Base-by-base conservation (phyloP, 805 yeast genomes). In the Metahyphopichia silvanorum region DNA sequence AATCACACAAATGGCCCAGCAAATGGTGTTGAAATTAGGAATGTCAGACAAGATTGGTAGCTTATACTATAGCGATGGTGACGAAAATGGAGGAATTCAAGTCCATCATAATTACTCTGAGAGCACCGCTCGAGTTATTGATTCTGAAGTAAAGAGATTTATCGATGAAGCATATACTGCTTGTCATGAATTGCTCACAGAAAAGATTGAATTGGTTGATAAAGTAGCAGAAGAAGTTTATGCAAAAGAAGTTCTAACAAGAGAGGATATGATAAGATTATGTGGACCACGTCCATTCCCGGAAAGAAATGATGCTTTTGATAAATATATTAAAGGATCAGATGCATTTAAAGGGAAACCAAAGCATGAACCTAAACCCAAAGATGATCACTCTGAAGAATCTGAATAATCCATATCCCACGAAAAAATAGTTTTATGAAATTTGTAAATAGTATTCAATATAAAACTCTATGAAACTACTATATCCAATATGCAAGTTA, bases 1-100 rank as follows among this genome's bases (percentile, higher is more conserved):
- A 53, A 86, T 88, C 23, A 88, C 96, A 1, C 78, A 75, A 44
- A 82, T 89, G 76, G 96, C 96, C 3, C 82, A 78, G 46, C 78
- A 82, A 14, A 89, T 89, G 97, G 95, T 89, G 20, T 76, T 87
- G 24, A 79, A 77, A 48, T 72, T 86, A 37, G 96, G 96, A 19
- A 86, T 88, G 95, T 82, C 93, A n/a, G 70, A 76, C 6, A 74
- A 77, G 51, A 68, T 89, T 32, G 97, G 96, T 5, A 74, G 73
- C 49, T 69, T 80, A 19, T 67, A 74, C 20, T 76, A 74, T 38
- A 81, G 75, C 36, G 59, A 63, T 21, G 73, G 64, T 23, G 74
- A 69, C 25, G 61, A 65, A 28, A 48, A 51, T 12, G 73, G 74
- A 26, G 79, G 79, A 13, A 65, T 74, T 32, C 71, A 73, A 49